phyloP scores from a whole-genome alignment of 306 rosid species.

The Ceratonia siliqua region DNA sequence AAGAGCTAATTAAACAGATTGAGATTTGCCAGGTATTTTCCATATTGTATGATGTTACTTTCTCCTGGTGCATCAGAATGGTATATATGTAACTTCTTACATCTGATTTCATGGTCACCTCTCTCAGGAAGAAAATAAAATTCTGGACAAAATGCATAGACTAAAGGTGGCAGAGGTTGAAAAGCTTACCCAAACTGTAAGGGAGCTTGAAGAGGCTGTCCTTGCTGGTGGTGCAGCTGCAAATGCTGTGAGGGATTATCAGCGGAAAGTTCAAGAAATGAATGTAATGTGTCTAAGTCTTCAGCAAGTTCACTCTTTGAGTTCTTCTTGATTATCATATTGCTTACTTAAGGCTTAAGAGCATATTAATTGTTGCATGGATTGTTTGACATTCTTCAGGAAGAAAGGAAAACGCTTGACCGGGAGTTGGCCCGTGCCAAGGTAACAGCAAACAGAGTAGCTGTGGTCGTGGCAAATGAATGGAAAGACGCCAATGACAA shows the following conservation, averaged over 20 bases:
- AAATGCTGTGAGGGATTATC: slow-evolving; percentile 99
- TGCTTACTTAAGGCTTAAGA: slow-evolving; percentile 20
- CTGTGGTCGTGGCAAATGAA: slow-evolving; percentile 95
- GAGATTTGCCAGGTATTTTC: slow-evolving; percentile 94
- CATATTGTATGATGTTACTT: slow-evolving; percentile 6
- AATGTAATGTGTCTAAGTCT: slow-evolving; percentile 59
- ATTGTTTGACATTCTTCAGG: slow-evolving; percentile 56
- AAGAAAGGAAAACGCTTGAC: slow-evolving; percentile 95
- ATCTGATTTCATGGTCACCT: slow-evolving; percentile 25
- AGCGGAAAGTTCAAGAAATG: slow-evolving; percentile 98
- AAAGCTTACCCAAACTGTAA: slow-evolving; percentile 95
- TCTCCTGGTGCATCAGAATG: background rate
- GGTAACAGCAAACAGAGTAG: slow-evolving; percentile 98
- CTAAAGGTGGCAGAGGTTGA: slow-evolving; percentile 99
- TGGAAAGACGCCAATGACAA: slow-evolving; percentile 98
- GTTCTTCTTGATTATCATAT: slow-evolving; percentile 1
- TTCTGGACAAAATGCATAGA: slow-evolving; percentile 97
- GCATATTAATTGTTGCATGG: slow-evolving; percentile 28
- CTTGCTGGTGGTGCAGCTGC: slow-evolving; percentile 99
- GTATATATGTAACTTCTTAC: slow-evolving; percentile 15
- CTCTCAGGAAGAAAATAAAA: slow-evolving; percentile 93
- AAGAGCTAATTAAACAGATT: slow-evolving; percentile 93
- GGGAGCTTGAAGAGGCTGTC: slow-evolving; percentile 99
- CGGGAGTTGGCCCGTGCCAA: slow-evolving; percentile 99
- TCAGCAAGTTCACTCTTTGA: slow-evolving; percentile 26